phyloP scores from a whole-genome alignment of 164 flowering plant species.

The Berberis thunbergii region DNA sequence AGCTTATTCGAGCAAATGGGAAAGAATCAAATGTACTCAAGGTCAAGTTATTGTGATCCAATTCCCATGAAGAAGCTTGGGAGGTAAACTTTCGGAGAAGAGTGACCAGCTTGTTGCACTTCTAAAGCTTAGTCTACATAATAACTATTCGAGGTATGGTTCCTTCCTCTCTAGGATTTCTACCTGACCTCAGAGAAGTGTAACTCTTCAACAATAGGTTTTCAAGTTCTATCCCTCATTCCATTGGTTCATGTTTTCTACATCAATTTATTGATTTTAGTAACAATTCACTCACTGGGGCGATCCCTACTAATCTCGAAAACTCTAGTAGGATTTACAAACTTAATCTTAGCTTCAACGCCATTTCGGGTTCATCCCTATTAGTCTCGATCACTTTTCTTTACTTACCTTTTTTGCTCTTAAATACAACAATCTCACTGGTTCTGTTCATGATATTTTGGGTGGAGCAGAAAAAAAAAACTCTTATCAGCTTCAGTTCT shows the following conservation, averaged over 20 bases:
- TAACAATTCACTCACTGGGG: conserved; percentile 56
- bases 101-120: conserved; percentile 62
- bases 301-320: conserved; percentile 48
- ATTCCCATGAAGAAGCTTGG: conserved; percentile 82
- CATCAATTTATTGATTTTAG: conserved; percentile 73
- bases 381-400: conserved; percentile 29
- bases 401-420: conserved; percentile 61
- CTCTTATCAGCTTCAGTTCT: conserved; percentile 28
- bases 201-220: conserved; percentile 74
- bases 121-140: conserved; percentile 71
- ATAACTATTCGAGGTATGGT: conserved; percentile 56
- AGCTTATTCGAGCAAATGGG: conserved; percentile 81
- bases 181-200: conserved; percentile 67
- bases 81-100: conserved; percentile 60
- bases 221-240: conserved; percentile 70
- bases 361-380: conserved; percentile 58
- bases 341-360: conserved; percentile 72
- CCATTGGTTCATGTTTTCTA: conserved; percentile 41
- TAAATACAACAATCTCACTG: conserved; percentile 69
- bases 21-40: conserved; percentile 67
- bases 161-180: conserved; percentile 61
- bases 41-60: conserved; percentile 24
- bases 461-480: conserved; percentile 14
- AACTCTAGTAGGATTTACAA: conserved; percentile 50
- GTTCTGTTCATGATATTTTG: conserved; percentile 62